Conservation (phyloP, 208 protist species). For the Phytomonas serpens region DNA sequence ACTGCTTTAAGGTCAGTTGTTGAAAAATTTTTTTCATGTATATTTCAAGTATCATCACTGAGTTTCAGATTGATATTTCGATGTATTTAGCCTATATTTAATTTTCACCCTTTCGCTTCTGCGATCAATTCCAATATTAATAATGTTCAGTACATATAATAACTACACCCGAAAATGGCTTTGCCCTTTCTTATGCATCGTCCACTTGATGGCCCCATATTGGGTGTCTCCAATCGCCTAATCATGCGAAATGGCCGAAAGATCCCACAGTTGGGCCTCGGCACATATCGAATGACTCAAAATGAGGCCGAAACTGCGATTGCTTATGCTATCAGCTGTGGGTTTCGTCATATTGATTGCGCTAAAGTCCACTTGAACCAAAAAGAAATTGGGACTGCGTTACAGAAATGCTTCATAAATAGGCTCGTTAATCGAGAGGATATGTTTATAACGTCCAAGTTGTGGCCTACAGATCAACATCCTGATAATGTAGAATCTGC, state of each 20-base stretch:
- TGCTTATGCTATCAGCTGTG: conserved; percentile 54
- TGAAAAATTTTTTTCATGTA: conserved; percentile 1
- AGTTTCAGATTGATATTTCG: conserved; percentile 10
- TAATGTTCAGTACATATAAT: conserved; percentile 13
- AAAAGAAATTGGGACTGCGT: conserved; percentile 68
- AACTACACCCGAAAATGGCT: conserved; percentile 6
- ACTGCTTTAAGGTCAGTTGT: background rate
- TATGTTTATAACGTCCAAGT: conserved; percentile 92
- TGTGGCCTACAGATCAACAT: conserved; percentile 93
- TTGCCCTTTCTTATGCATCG: conserved; percentile 10
- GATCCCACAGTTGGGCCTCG: conserved; percentile 86
- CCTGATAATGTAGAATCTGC: conserved; percentile 78
- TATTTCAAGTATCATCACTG: conserved; percentile 1
- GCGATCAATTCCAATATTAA: conserved; percentile 10
- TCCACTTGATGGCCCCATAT: conserved; percentile 15
- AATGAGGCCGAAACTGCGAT: conserved; percentile 42
- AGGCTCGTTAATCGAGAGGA: conserved; percentile 73
- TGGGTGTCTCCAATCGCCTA: conserved; percentile 23
- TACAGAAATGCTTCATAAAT: conserved; percentile 36
- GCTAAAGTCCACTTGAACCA: conserved; percentile 91
- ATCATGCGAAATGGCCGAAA: conserved; percentile 32
- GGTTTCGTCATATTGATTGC: conserved; percentile 89
- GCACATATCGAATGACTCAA: conserved; percentile 70
- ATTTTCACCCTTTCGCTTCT: conserved; percentile 10
- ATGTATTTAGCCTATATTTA: conserved; percentile 11